Evolutionary conservation across 306 rosid species (phyloP), one percentile per base, ranked within the genome.

Genomic region (Geum urbanum): DNA sequence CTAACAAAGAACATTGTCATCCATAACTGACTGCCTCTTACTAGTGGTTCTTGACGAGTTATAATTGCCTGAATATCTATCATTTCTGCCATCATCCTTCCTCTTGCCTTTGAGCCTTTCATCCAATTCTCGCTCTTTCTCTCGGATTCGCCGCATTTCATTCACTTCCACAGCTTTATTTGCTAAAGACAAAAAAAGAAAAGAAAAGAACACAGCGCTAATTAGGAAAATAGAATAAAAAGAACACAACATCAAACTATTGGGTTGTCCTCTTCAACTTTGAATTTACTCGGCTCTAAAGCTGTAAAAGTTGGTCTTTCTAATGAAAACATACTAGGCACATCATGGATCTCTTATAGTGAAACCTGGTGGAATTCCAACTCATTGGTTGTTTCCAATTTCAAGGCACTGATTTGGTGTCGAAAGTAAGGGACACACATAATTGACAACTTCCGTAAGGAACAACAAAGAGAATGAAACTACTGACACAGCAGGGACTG

Each of bases 161-260:
- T 86, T 88, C 71, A 89, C 92, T 81, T 91, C 97, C 67, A 91
- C 97, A 44, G 84, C 74, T 71, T 92, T 88, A 74, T 91, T 91
- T 66, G 97, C 96, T 88, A 72, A 44, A n/a, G 22, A 51, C 5
- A 11, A 37, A 57, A n/a, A 49, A 61, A 44, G 37, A 15, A 15
- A 22, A 20, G 5, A 8, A 20, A 22, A 55, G 0, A 24, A 24
- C 27, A 24, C 27, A 24, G 27, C 27, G 27, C 0, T 10, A 20
- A 4, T 20, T 22, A 5, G 9, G 3, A 76, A 56, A 67, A 11
- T 5, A 9, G 32, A n/a, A 58, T 55, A 48, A 40, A 68, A 43
- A 22, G 3, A 44, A n/a, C 12, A 39, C 59, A 66, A 10, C 15
- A 63, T 11, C 20, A 51, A 54, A 41, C 45, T 3, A 48, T 8